Base-by-base conservation (phyloP, 805 yeast species). In the Hanseniaspora osmophila region DNA sequence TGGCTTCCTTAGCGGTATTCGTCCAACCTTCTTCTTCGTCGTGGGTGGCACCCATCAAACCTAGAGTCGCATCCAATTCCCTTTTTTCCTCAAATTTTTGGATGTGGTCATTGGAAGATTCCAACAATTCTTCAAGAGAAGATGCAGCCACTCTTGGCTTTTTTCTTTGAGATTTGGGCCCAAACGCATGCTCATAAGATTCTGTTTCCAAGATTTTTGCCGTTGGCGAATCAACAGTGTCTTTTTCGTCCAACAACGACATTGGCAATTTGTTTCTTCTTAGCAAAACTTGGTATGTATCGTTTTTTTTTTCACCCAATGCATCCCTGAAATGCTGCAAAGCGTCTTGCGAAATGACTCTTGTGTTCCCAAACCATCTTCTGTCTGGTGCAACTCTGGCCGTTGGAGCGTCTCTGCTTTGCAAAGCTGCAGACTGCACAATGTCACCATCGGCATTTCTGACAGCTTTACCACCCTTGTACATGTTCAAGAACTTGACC, bases 331-430 rank as follows among this genome's bases (percentile, higher is more conserved):
- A 90, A 67, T 92, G 97, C 29, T 82, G 70, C 56, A 90, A 69
- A 1, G 97, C 96, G 70, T 92, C 96, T 63, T 90, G 98, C 4
- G 96, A 90, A 58, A 90, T 90, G 37, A 90, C 98, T 59, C 98
- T 77, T 12, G 98, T 86, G 65, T 87, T 92, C 42, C 96, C 96
- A 60, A 92, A 92, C 98, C 97, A 90, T 60, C 94, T 77, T 63
- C 95, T 77, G 63, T 90, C 90, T 6, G 98, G 97, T 60, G 85
- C 95, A 40, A 90, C 94, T 49, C 98, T 73, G 1, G 97, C 97
- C 51, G 70, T 77, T 12, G 97, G 97, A 29, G 84, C 71, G 51
- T 86, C 88, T 3, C 86, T 78, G 53, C 84, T 80, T 62, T 90
- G 98, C 47, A 90, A 73, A 29, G 77, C 79, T 16, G 97, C 96